A percentile compares a stretch with the other conserved stretches of the same genome.
phyloP scores from a whole-genome alignment of 306 rosid genomes.

The Arachis stenosperma region DNA sequence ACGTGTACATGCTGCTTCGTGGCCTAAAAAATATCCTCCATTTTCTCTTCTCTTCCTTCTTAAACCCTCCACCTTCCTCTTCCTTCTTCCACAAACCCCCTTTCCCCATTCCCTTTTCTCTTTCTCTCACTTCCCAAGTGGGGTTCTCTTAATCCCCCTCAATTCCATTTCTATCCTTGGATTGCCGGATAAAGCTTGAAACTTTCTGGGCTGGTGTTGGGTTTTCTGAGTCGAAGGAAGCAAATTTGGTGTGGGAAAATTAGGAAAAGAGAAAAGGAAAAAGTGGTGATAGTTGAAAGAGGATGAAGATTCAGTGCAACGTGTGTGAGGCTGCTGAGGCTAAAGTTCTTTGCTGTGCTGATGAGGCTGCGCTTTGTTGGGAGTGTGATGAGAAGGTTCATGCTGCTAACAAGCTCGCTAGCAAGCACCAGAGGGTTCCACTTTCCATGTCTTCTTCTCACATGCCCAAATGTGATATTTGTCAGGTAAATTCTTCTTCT shows the following conservation, averaged over 20 bases:
- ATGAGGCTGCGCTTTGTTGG: constrained; percentile 95
- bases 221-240: constrained; percentile 11
- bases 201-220: neutral
- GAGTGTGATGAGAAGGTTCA: constrained; percentile 90
- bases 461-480: constrained; percentile 92
- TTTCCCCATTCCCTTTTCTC: constrained; percentile 10
- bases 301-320: constrained; percentile 97
- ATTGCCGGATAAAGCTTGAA: constrained; percentile 11
- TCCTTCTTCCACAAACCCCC: constrained; percentile 2
- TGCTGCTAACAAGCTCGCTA: constrained; percentile 92
- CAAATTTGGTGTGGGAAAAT: constrained; percentile 5
- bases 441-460: constrained; percentile 67
- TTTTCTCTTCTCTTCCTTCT: constrained; percentile 43
- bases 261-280: neutral
- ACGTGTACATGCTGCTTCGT: constrained; percentile 51
- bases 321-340: constrained; percentile 94
- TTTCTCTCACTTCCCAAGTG: constrained; percentile 18
- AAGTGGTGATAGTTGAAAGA: constrained; percentile 3
- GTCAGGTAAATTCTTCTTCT: constrained; percentile 63
- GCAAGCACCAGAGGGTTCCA: constrained; percentile 90
- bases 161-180: neutral
- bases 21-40: constrained; percentile 55
- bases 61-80: constrained; percentile 45
- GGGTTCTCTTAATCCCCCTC: neutral
- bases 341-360: constrained; percentile 89